Evolutionary conservation across 805 yeast genomes (phyloP).

Genomic region (Yarrowia sp.): DNA sequence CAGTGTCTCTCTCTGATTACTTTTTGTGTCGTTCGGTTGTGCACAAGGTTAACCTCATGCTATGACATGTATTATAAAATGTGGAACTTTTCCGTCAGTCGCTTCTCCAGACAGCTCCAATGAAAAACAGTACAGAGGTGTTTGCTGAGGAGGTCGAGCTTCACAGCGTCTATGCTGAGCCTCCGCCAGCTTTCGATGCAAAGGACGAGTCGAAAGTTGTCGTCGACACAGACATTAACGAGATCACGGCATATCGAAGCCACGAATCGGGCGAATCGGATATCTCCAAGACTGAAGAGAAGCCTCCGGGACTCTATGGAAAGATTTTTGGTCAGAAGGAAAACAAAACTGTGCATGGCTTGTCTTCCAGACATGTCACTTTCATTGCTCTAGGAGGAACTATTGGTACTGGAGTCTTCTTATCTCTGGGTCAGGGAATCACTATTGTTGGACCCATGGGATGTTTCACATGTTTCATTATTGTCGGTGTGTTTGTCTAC

Average conservation of each 20-base stretch:
- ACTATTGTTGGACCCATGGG: conserved; percentile 48
- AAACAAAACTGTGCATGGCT: conserved; percentile 4
- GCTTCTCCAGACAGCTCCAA: background rate
- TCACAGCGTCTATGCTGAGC: background rate
- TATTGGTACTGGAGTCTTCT: conserved; percentile 71
- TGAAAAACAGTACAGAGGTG: conserved; percentile 14
- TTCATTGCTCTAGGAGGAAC: conserved; percentile 80
- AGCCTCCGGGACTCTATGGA: conserved; percentile 6
- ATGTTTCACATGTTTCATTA: conserved; percentile 49
- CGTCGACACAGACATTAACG: conserved; percentile 4
- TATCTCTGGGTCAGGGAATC: conserved; percentile 48
- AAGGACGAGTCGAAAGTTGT: background rate
- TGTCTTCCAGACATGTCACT: conserved; percentile 67
- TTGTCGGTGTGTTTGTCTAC: conserved; percentile 50
- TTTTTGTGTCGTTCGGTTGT: background rate
- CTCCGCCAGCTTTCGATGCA: conserved; percentile 1
- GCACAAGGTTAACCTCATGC: conserved; percentile 8
- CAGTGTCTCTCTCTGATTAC: background rate
- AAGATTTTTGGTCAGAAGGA: conserved; percentile 27
- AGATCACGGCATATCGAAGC: conserved; percentile 4
- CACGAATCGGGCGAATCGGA: conserved; percentile 24
- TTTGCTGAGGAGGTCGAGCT: conserved; percentile 4
- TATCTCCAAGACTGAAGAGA: conserved; percentile 16
- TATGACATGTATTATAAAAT: conserved; percentile 1
- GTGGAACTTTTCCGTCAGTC: conserved; percentile 5